Percentiles rank a stretch among this genome's conserved stretches.
Conservation (phyloP, 768 basidiomycete species). For the Serendipita sp. region DNA sequence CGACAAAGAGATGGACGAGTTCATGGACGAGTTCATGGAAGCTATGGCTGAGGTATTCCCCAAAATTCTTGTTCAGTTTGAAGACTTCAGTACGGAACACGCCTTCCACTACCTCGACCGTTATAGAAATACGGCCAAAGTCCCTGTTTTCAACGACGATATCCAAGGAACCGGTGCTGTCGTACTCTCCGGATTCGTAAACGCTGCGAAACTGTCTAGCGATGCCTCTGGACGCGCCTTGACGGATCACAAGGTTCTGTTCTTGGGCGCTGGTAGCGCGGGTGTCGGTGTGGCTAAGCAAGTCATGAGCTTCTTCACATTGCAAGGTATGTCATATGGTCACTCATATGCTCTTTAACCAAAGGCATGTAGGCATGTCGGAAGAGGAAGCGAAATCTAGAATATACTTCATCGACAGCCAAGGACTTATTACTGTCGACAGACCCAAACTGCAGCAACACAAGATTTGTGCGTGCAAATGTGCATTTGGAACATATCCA, state of each 20-base stretch:
- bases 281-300: constrained; percentile 88
- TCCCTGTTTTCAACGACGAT: constrained; percentile 79
- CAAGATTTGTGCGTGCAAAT: constrained; percentile 48
- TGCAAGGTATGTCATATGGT: constrained; percentile 32
- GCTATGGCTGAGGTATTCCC: constrained; percentile 65
- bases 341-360: too few species aligned
- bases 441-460: constrained; percentile 59
- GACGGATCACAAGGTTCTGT: constrained; percentile 66
- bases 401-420: constrained; percentile 76
- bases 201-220: constrained; percentile 65
- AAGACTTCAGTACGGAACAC: constrained; percentile 48
- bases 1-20: constrained; percentile 50
- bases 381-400: constrained; percentile 57
- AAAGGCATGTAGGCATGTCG: constrained; percentile 23
- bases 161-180: constrained; percentile 88
- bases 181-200: constrained; percentile 77
- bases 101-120: constrained; percentile 73
- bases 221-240: constrained; percentile 53
- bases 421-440: constrained; percentile 65
- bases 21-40: constrained; percentile 89
- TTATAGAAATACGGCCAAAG: constrained; percentile 43
- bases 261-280: constrained; percentile 84
- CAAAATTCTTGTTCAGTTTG: constrained; percentile 72
- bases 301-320: constrained; percentile 73
- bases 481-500: background rate